Conservation (phyloP, 2,329 filamentous ascomycete species). For the Torrubiella hemipterigena region DNA sequence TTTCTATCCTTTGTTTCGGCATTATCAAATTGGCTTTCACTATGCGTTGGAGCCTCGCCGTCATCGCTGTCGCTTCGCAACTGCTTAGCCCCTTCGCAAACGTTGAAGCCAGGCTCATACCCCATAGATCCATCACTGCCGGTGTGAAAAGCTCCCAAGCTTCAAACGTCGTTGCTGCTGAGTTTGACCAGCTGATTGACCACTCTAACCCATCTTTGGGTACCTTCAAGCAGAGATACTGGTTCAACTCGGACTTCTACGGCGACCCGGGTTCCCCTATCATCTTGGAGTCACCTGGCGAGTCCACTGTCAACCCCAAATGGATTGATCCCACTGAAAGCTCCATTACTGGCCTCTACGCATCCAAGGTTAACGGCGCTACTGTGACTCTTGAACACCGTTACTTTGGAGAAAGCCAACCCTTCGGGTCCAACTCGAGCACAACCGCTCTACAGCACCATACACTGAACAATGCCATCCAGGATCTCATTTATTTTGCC, state of each 20-base stretch:
- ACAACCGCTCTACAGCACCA: conserved; percentile 62
- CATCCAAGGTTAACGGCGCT: conserved; percentile 55
- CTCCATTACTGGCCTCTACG: conserved; percentile 53
- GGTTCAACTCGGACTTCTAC: conserved; percentile 67
- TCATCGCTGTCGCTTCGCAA: no score
- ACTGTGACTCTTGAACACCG: conserved; percentile 72
- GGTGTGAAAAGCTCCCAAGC: no score
- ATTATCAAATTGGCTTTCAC: no score
- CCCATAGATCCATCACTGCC: no score
- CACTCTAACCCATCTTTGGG: conserved; percentile 42
- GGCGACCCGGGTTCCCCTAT: conserved; percentile 65
- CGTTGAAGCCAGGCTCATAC: no score
- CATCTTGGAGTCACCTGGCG: conserved; percentile 54
- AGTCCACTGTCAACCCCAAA: conserved; percentile 45
- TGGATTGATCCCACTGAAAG: conserved; percentile 60
- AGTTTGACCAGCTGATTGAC: conserved; percentile 45
- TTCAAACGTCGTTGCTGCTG: no score
- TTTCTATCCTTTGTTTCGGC: no score
- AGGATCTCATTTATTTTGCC: conserved; percentile 68
- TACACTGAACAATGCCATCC: conserved; percentile 65
- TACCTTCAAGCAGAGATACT: conserved; percentile 62
- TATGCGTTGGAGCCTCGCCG: no score
- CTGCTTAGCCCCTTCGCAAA: no score
- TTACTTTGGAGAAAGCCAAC: conserved; percentile 68
- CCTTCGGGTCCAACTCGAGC: conserved; percentile 47